Evolutionary conservation across 139 green algal species (phyloP), one percentile per base, ranked within the genome.

Genomic region (Tetradesmus lagerheimii): DNA sequence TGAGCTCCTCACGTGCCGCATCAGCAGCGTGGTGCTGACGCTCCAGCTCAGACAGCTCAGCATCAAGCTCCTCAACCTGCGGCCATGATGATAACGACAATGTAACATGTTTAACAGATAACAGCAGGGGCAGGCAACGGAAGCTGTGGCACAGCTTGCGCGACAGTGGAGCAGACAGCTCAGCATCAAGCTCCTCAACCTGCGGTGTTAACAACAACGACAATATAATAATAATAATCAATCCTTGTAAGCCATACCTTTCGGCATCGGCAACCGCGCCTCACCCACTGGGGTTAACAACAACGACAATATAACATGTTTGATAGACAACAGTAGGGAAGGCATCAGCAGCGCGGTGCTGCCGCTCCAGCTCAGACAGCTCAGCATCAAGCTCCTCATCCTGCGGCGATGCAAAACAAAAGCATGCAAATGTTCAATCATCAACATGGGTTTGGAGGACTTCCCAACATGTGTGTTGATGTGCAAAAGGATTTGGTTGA

Each of bases 1-100:
- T 41, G 39, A 93, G 83, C 27, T 74, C 38, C 1, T 35, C 43
- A 20, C 64, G 80, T 20, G 67, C 18, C 2, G 39, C 76, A 89
- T 94, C 86, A 43, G 20, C 34, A 27, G 57, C 37, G 31, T 25
- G 31, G 45, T 38, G 45, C 45, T 84, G 45, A 12, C 34, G 31
- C 87, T 90, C 90, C 43, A 93, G 86, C 67, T 92, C 92, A 15
- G n/a, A 29, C 43, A 93, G 71, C 83, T 94, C 64, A 2, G 31
- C 27, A 47, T 91, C 80, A 34, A 86, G 29, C 66, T 89, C 89
- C 6, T 78, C 4, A 9, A 47, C 47, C 18, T 57, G 79, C 25
- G 27, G 43, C 15, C n/a, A 84, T 31, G 2, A 29, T 71, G 18
- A 27, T 29, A 2, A 27, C n/a, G n/a, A n/a, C n/a, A n/a, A n/a